Evolutionary conservation across 768 basidiomycete species (phyloP).

Genomic region (Leccinum barrowsii): DNA sequence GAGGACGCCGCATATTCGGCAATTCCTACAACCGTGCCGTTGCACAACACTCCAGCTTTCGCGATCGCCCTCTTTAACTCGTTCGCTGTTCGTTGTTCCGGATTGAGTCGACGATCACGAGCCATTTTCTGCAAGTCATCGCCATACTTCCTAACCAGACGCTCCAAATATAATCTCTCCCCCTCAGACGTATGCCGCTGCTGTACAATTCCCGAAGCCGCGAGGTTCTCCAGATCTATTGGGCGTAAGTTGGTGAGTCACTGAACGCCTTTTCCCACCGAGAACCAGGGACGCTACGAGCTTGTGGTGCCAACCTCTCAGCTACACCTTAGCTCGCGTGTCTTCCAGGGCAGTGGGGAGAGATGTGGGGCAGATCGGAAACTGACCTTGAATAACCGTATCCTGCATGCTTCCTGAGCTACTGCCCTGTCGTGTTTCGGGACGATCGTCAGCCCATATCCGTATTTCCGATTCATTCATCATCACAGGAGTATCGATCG

Average conservation of each 20-base stretch:
- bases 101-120: conserved; percentile 73
- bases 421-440: neutral
- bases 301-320: conserved; percentile 1
- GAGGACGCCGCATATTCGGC: conserved; percentile 5
- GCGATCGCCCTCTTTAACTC: conserved; percentile 64
- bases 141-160: conserved; percentile 68
- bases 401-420: neutral
- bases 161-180: conserved; percentile 63
- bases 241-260: conserved; percentile 11
- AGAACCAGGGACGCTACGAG: conserved; percentile 4
- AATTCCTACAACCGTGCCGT: neutral
- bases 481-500: conserved; percentile 38
- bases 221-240: conserved; percentile 64
- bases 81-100: conserved; percentile 80
- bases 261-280: neutral
- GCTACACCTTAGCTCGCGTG: neutral
- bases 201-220: conserved; percentile 44
- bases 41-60: conserved; percentile 46
- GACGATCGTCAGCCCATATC: conserved; percentile 15
- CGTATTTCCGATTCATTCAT: conserved; percentile 14
- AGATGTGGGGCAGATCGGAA: neutral
- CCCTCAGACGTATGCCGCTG: conserved; percentile 63
- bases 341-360: neutral
- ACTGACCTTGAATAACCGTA: conserved; percentile 35
- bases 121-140: conserved; percentile 74